Evolutionary conservation across 2,329 filamentous ascomycete species (phyloP), one percentile per base, ranked within the genome.

Genomic region (Aspergillus nomiae): DNA sequence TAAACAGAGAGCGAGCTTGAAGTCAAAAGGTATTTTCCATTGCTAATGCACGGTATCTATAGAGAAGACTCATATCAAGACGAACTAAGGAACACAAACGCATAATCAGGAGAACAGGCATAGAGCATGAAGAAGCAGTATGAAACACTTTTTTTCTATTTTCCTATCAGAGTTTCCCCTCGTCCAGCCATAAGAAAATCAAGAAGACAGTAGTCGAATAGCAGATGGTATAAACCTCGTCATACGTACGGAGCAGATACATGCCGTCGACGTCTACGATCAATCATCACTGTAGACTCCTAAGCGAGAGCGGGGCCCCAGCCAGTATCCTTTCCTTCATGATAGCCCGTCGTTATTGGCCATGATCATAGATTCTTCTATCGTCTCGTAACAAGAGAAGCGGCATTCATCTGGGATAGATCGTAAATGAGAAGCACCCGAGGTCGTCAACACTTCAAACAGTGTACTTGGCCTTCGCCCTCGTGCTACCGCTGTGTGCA

Each of bases 401-500:
- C 50, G 60, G 46, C 60, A 63, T 59, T 58, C 63, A 65, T 61
- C 58, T 32, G 61, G 59, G 63, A 61, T 63, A 60, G 60, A 65
- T 66, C 64, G 66, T 68, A 63, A 67, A 61, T 53, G 58, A 54
- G 67, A 54, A 56, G 57, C 57, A 57, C 55, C 28, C 57, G 56
- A 14, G 43, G 24, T 34, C n/a, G 51, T 41, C 38, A 26, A 38
- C 48, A 41, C 58, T 58, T 84, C 90, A 97, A 74, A 93, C 93
- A 57, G 86, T 85, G 80, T 92, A 92, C 86, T 97, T 99, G 73
- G 95, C 92, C 86, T 96, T 98, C 62, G 95, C 95, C 73, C 96
- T 89, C 64, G 92, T 97, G 82, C 94, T 97, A 70, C 95, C 95
- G 64, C 91, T 89, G 78, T 96, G 91, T 43, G 95, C 94, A 71